Conservation (phyloP, 2,329 filamentous ascomycete genomes). For the Coniochaeta sp. region DNA sequence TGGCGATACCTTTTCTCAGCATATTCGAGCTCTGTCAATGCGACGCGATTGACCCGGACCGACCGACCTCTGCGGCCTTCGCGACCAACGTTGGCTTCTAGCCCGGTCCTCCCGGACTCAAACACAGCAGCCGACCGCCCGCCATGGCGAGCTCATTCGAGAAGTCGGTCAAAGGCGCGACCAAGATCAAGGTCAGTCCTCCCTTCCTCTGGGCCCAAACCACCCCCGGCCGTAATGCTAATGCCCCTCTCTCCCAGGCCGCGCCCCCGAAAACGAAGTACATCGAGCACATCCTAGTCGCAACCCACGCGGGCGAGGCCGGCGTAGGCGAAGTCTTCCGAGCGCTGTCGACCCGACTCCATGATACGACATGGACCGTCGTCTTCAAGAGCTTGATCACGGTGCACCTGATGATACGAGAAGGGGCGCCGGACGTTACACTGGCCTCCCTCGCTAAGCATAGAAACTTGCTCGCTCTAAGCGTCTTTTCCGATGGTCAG, state of each 20-base stretch:
- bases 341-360: slow-evolving; percentile 77
- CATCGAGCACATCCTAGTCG: slow-evolving; percentile 94
- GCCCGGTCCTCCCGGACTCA: neutral
- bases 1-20: neutral
- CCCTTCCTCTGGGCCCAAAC: neutral
- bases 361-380: slow-evolving; percentile 98
- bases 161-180: slow-evolving; percentile 98
- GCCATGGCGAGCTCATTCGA: slow-evolving; percentile 84
- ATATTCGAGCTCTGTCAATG: neutral
- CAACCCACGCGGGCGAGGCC: slow-evolving; percentile 89
- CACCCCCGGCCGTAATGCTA: slow-evolving; percentile 5
- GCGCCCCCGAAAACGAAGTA: slow-evolving; percentile 98
- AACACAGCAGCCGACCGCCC: slow-evolving; percentile 7
- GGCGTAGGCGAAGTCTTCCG: slow-evolving; percentile 95
- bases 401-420: slow-evolving; percentile 93
- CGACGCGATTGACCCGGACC: neutral
- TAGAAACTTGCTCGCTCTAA: slow-evolving; percentile 77
- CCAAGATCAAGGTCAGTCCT: slow-evolving; percentile 79
- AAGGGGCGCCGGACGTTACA: slow-evolving; percentile 85
- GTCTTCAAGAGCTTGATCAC: slow-evolving; percentile 97
- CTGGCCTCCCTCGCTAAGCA: slow-evolving; percentile 77
- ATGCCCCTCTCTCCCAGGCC: slow-evolving; percentile 46
- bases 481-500: slow-evolving; percentile 86
- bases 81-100: neutral
- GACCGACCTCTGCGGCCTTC: neutral